A percentile compares a stretch with the other conserved stretches of the same genome.
These are phyloP conservation scores for Atkinsonella hypoxylon DNA, from an alignment of 2,329 filamentous ascomycete genomes.

Conservation along the genomic window DNA sequence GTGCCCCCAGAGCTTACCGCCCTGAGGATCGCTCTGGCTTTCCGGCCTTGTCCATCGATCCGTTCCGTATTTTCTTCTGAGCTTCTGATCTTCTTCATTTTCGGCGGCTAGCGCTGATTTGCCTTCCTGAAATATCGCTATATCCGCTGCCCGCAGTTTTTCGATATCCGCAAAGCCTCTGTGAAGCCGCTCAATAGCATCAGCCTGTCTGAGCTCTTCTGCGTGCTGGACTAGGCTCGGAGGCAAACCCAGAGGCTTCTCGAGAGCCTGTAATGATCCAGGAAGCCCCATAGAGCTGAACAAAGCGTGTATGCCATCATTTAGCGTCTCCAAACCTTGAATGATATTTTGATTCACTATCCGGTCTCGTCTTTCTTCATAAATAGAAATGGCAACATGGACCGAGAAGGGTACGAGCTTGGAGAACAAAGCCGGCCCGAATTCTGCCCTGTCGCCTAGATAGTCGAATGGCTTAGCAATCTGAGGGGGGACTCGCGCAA, in stretches of 20 bases:
- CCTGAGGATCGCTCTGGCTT: constrained; percentile 55
- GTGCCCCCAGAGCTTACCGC: constrained; percentile 59
- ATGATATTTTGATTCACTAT: constrained; percentile 82
- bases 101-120: constrained; percentile 67
- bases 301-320: constrained; percentile 65
- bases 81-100: constrained; percentile 67
- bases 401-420: constrained; percentile 93
- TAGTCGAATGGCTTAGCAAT: constrained; percentile 69
- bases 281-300: constrained; percentile 77
- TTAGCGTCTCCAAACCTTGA: constrained; percentile 70
- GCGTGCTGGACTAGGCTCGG: constrained; percentile 78
- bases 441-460: constrained; percentile 66
- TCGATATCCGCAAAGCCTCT: constrained; percentile 79
- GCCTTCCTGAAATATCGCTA: constrained; percentile 71
- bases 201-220: constrained; percentile 85
- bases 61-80: constrained; percentile 71
- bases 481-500: constrained; percentile 66
- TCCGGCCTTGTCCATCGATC: constrained; percentile 67
- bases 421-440: constrained; percentile 76
- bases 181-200: constrained; percentile 66
- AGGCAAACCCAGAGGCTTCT: constrained; percentile 86
- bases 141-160: constrained; percentile 73
- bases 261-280: constrained; percentile 83
- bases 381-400: constrained; percentile 88
- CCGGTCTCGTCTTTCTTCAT: constrained; percentile 83